Evolutionary conservation across 352 stramenopile genomes (phyloP).

Genomic region (Pilasporangium apinafurcum): DNA sequence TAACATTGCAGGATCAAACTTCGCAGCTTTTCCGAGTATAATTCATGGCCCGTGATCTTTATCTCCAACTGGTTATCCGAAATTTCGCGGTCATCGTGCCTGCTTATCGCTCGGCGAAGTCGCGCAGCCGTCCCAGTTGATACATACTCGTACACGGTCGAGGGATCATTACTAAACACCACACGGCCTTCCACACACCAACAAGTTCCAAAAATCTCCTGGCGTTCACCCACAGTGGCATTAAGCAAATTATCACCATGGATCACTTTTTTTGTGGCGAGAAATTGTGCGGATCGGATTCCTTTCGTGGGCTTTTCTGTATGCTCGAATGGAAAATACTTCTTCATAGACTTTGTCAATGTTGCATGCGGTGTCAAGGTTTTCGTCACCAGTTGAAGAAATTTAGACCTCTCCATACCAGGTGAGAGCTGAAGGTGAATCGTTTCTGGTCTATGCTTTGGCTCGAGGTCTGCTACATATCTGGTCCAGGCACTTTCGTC

Average conservation of each 20-base stretch:
- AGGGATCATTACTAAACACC: constrained; percentile 36
- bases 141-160: constrained; percentile 44
- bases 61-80: constrained; percentile 18
- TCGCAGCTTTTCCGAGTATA: constrained; percentile 37
- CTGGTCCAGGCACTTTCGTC: constrained; percentile 4
- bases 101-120: constrained; percentile 19
- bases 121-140: constrained; percentile 43
- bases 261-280: constrained; percentile 41
- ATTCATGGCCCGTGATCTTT: constrained; percentile 31
- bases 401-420: constrained; percentile 46
- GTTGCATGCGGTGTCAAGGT: constrained; percentile 46
- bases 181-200: constrained; percentile 61
- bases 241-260: constrained; percentile 2
- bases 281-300: constrained; percentile 41
- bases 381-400: constrained; percentile 33
- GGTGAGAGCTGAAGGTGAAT: constrained; percentile 40
- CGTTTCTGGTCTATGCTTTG: constrained; percentile 12
- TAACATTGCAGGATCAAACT: constrained; percentile 60
- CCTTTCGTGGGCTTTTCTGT: constrained; percentile 21
- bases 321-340: constrained; percentile 24
- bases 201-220: constrained; percentile 12
- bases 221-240: constrained; percentile 1
- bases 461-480: constrained; percentile 27
- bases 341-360: constrained; percentile 36
- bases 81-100: too few relatives aligned